These are phyloP conservation scores for Blastocystis sp. DNA, from an alignment of 352 stramenopile genomes.

Conservation along the genomic window DNA sequence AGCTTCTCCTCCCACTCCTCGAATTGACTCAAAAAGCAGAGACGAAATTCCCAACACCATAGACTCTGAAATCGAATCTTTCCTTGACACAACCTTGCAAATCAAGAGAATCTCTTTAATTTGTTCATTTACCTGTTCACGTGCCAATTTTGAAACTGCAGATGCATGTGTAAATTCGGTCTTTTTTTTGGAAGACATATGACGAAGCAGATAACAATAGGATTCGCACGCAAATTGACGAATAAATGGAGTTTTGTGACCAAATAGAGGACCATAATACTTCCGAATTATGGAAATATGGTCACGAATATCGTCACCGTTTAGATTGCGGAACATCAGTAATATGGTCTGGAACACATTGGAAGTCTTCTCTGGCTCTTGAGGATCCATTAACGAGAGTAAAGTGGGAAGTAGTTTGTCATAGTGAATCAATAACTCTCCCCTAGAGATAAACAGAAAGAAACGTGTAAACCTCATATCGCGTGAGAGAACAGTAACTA, in stretches of 20 bases:
- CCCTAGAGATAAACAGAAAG: neutral
- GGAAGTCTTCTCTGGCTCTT: slow-evolving; percentile 75
- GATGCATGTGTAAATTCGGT: neutral
- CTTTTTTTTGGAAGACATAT: slow-evolving; percentile 67
- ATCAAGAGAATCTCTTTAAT: slow-evolving; percentile 44
- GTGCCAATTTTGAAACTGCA: neutral
- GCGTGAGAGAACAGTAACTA: slow-evolving; percentile 6
- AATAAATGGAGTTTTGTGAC: slow-evolving; percentile 75
- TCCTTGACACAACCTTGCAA: slow-evolving; percentile 17
- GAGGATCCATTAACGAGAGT: slow-evolving; percentile 20
- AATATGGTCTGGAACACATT: slow-evolving; percentile 81
- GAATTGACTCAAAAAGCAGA: slow-evolving; percentile 58
- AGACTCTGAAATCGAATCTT: neutral
- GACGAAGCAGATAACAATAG: slow-evolving; percentile 73
- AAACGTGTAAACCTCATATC: slow-evolving; percentile 9
- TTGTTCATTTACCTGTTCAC: slow-evolving; percentile 27
- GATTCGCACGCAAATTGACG: slow-evolving; percentile 80
- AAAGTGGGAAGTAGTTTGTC: slow-evolving; percentile 29
- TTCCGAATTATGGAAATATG: slow-evolving; percentile 81
- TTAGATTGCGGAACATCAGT: slow-evolving; percentile 79
- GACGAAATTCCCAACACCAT: slow-evolving; percentile 56
- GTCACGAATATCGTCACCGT: slow-evolving; percentile 71
- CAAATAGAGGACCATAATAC: slow-evolving; percentile 79
- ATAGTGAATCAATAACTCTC: slow-evolving; percentile 36
- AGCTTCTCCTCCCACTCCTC: slow-evolving; percentile 21